phyloP scores from a whole-genome alignment of 176 grass and related monocot species.

The Oropetium thomaeum region DNA sequence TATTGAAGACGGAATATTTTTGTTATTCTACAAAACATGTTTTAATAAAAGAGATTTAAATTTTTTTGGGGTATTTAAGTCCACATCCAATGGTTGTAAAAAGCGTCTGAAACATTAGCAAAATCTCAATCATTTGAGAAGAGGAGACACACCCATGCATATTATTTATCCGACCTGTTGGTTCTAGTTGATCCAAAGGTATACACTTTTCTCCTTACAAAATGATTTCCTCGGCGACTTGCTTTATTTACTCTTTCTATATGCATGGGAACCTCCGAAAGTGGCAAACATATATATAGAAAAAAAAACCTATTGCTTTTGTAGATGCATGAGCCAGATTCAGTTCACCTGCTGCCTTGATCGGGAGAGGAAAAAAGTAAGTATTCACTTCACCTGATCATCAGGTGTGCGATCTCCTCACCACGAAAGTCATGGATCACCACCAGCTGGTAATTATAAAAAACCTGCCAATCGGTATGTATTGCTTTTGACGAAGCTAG shows the following conservation, averaged over 20 bases:
- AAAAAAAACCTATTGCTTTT: too few species aligned
- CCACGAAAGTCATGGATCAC: neutral
- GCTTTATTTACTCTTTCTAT: neutral
- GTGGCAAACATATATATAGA: neutral
- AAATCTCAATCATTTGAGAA: too few species aligned
- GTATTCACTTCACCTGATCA: constrained; percentile 25
- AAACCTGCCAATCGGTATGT: neutral
- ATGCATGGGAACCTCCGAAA: neutral
- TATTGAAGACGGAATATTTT: too few species aligned
- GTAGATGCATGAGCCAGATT: neutral
- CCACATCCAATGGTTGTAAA: too few species aligned
- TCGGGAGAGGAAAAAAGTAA: neutral
- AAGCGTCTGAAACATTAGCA: too few species aligned
- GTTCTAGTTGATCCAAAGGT: neutral
- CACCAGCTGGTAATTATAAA: neutral
- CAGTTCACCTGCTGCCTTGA: neutral
- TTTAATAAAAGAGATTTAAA: too few species aligned
- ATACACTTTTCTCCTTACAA: neutral
- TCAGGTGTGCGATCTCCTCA: neutral
- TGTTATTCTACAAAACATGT: too few species aligned
- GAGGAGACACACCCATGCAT: too few species aligned
- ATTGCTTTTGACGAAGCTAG: neutral
- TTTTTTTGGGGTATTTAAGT: too few species aligned
- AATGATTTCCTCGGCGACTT: neutral
- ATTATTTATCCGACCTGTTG: neutral